phyloP scores from a whole-genome alignment of 768 basidiomycete species.

The Fomitopsis pulvina region DNA sequence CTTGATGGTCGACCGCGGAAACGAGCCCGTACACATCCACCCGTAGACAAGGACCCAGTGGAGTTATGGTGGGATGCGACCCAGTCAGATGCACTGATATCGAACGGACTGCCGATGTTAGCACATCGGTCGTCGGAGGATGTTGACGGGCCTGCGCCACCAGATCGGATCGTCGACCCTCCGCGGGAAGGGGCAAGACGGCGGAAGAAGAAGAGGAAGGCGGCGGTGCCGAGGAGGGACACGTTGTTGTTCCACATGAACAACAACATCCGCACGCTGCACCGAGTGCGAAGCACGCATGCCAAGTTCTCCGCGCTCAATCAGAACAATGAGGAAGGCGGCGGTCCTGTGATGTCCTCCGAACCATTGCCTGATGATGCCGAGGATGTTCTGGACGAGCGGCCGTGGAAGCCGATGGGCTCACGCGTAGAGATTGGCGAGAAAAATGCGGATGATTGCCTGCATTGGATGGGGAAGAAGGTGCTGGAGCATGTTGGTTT shows the following conservation, averaged over 20 bases:
- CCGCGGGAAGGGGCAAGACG: conserved; percentile 16
- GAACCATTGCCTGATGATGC: conserved; percentile 21
- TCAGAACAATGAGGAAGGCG: conserved; percentile 27
- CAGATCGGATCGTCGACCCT: conserved; percentile 11
- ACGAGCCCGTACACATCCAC: conserved; percentile 42
- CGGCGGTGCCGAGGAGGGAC: conserved; percentile 12
- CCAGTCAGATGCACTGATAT: conserved; percentile 52
- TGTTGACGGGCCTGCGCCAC: conserved; percentile 16
- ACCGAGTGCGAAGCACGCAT: conserved; percentile 67
- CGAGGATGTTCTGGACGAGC: conserved; percentile 42
- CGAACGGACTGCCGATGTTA: conserved; percentile 54
- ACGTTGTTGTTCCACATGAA: conserved; percentile 69
- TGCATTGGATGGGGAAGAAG: conserved; percentile 68
- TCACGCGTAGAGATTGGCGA: conserved; percentile 48
- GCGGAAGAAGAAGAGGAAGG: conserved; percentile 32
- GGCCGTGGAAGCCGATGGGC: conserved; percentile 43
- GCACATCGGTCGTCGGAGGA: conserved; percentile 21
- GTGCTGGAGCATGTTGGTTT: conserved; percentile 88
- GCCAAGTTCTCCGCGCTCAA: conserved; percentile 58
- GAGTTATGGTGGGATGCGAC: conserved; percentile 75
- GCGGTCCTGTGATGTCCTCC: conserved; percentile 5
- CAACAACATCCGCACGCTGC: conserved; percentile 67
- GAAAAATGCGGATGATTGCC: conserved; percentile 53
- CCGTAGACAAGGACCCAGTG: conserved; percentile 38
- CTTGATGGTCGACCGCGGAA: conserved; percentile 50